phyloP scores from a whole-genome alignment of 495 filamentous ascomycete genomes.

The Apiosordaria backusii region DNA sequence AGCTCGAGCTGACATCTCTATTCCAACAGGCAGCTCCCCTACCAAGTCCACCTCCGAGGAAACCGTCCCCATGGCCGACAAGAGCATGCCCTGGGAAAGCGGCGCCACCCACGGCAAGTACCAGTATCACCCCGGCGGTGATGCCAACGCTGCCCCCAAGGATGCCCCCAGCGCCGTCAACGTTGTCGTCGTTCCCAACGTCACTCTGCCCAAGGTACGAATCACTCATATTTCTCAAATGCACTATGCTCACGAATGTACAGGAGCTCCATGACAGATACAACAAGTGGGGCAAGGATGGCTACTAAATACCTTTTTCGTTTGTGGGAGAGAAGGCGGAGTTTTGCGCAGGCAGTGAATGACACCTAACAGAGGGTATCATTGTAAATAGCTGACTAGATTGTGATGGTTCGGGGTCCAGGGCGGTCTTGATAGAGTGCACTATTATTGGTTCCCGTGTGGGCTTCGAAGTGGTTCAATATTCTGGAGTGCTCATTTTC shows the following conservation, averaged over 20 bases:
- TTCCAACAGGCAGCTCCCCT: constrained; percentile 67
- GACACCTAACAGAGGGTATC: constrained; percentile 1
- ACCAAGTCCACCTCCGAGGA: constrained; percentile 80
- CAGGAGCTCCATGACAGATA: constrained; percentile 88
- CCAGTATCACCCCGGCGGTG: constrained; percentile 86
- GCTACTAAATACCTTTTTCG: constrained; percentile 36
- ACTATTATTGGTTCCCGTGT: constrained; percentile 14
- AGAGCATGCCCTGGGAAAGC: constrained; percentile 86
- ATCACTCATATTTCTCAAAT: neutral
- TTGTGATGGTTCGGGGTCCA: neutral
- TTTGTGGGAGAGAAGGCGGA: neutral
- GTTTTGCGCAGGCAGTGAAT: neutral
- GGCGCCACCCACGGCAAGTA: constrained; percentile 68
- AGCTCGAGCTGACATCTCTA: neutral
- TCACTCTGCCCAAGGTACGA: constrained; percentile 86
- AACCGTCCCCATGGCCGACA: constrained; percentile 65
- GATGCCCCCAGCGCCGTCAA: constrained; percentile 94
- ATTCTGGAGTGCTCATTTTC: no score
- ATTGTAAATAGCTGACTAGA: constrained; percentile 19
- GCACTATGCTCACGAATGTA: constrained; percentile 20
- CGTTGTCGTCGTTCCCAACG: constrained; percentile 86
- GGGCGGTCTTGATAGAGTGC: constrained; percentile 23
- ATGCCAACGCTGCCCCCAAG: constrained; percentile 67
- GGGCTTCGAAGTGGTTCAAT: neutral
- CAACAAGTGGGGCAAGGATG: constrained; percentile 99